These are phyloP conservation scores for Podospora pseudoanserina DNA, from an alignment of 495 filamentous ascomycete genomes.

Conservation along the genomic window DNA sequence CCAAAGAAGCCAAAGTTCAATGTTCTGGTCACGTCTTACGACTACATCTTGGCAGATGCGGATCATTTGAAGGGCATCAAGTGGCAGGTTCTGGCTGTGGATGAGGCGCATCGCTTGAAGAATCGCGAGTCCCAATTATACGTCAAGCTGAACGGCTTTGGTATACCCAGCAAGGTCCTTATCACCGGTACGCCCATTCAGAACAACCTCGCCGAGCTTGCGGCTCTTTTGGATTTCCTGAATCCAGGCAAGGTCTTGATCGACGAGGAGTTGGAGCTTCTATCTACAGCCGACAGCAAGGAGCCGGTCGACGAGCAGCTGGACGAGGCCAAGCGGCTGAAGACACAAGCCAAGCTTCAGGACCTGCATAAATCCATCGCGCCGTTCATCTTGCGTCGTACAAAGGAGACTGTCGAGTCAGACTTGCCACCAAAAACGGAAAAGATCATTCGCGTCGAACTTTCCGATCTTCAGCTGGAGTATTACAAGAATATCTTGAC, in stretches of 20 bases:
- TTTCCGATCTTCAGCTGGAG: constrained; percentile 91
- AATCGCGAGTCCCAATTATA: constrained; percentile 94
- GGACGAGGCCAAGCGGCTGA: constrained; percentile 35
- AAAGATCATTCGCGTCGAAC: constrained; percentile 95
- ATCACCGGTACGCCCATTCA: constrained; percentile 98
- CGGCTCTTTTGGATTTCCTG: constrained; percentile 89
- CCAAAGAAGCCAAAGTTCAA: constrained; percentile 86
- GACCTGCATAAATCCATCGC: constrained; percentile 72
- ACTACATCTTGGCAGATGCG: constrained; percentile 81
- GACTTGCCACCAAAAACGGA: constrained; percentile 95
- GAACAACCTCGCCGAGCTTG: constrained; percentile 89
- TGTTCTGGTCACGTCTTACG: constrained; percentile 90
- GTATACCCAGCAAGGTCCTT: constrained; percentile 76
- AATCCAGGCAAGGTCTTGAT: constrained; percentile 85
- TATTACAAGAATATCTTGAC: constrained; percentile 99
- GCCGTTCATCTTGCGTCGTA: constrained; percentile 92
- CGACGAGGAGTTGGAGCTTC: constrained; percentile 77
- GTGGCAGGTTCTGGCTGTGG: constrained; percentile 95
- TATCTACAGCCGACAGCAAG: constrained; percentile 41
- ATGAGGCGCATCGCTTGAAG: constrained; percentile 96
- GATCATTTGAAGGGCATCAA: constrained; percentile 79
- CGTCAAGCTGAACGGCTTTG: constrained; percentile 75
- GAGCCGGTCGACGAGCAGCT: constrained; percentile 26
- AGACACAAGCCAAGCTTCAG: constrained; percentile 44
- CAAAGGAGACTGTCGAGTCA: constrained; percentile 94